Conservation (phyloP, 495 filamentous ascomycete species). For the Aspergillus ellipticus region DNA sequence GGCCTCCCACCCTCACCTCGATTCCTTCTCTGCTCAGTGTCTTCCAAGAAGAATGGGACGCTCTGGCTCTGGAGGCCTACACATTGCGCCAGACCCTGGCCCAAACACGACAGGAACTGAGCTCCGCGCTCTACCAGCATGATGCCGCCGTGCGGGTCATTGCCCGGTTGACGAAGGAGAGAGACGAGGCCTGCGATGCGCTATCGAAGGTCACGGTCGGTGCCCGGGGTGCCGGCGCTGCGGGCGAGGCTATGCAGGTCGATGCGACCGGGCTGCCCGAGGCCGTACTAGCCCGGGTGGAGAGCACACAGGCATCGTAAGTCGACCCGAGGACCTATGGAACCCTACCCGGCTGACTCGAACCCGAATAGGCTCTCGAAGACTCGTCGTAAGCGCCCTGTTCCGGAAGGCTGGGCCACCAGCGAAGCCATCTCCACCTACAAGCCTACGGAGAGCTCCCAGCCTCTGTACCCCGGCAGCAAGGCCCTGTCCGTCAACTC, state of each 20-base stretch:
- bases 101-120: conserved; percentile 88
- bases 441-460: conserved; percentile 55
- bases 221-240: conserved; percentile 45
- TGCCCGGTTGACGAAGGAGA: conserved; percentile 78
- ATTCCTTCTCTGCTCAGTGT: conserved; percentile 92
- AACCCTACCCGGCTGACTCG: background rate
- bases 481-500: conserved; percentile 64
- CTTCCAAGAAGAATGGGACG: conserved; percentile 99
- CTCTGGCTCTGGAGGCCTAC: conserved; percentile 83
- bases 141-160: conserved; percentile 94
- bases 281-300: conserved; percentile 66
- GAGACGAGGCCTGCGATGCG: conserved; percentile 92
- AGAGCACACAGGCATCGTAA: conserved; percentile 73
- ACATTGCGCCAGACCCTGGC: conserved; percentile 81
- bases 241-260: conserved; percentile 84
- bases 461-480: conserved; percentile 60
- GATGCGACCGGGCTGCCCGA: conserved; percentile 72
- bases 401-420: conserved; percentile 82
- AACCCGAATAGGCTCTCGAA: conserved; percentile 65
- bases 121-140: conserved; percentile 89
- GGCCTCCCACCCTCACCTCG: conserved; percentile 92
- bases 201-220: conserved; percentile 77
- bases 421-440: conserved; percentile 68
- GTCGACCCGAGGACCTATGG: conserved; percentile 20
- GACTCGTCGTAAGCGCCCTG: conserved; percentile 77